These are phyloP conservation scores for Mucor plumbeus DNA, from an alignment of 371 early-diverging fungal species.

Conservation along the genomic window DNA sequence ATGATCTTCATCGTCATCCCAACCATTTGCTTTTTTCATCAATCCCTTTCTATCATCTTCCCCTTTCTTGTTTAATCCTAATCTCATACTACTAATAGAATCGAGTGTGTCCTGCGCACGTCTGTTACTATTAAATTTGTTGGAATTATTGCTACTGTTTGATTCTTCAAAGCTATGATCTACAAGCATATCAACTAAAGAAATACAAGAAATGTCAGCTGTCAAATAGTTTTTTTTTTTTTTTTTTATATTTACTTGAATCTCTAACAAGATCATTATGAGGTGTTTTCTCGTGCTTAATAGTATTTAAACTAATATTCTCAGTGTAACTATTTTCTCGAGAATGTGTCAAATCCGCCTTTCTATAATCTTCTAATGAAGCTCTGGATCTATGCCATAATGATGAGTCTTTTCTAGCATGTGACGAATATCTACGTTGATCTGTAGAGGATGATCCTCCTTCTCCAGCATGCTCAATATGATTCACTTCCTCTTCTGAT, in stretches of 20 bases:
- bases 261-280: background rate
- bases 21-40: slow-evolving; percentile 5
- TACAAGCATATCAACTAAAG: slow-evolving; percentile 16
- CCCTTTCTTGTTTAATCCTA: slow-evolving; percentile 12
- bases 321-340: slow-evolving; percentile 13
- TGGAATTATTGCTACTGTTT: background rate
- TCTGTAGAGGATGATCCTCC: background rate
- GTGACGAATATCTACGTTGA: slow-evolving; percentile 3
- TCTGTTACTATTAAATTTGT: slow-evolving; percentile 8
- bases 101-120: slow-evolving; percentile 29
- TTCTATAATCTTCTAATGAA: slow-evolving; percentile 18
- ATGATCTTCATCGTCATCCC: slow-evolving; percentile 14
- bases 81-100: slow-evolving; percentile 22
- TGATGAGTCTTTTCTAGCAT: background rate
- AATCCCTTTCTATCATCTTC: slow-evolving; percentile 21
- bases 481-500: slow-evolving; percentile 23
- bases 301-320: slow-evolving; percentile 21
- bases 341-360: background rate
- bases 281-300: slow-evolving; percentile 6
- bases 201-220: background rate
- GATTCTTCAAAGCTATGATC: slow-evolving; percentile 3
- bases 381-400: slow-evolving; percentile 23
- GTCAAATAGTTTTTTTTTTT: background rate
- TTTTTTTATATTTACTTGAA: slow-evolving; percentile 6
- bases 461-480: slow-evolving; percentile 8